These are phyloP conservation scores for Solanum medicagineum DNA, from an alignment of 257 asterid genomes.

Conservation along the genomic window DNA sequence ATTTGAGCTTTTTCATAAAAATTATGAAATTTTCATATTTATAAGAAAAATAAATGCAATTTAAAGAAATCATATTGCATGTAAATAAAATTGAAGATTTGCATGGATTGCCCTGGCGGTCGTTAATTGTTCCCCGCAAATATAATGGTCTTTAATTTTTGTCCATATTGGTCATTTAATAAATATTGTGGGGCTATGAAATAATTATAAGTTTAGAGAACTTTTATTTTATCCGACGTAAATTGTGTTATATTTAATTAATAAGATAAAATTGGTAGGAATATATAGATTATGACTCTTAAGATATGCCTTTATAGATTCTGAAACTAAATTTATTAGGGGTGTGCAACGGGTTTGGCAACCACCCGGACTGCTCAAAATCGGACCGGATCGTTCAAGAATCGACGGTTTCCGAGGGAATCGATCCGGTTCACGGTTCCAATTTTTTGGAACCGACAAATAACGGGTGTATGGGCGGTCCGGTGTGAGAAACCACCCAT, in stretches of 20 bases:
- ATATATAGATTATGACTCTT: neutral
- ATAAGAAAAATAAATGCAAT: neutral
- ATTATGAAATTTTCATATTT: neutral
- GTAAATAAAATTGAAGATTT: neutral
- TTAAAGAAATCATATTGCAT: neutral
- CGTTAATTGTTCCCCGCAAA: neutral
- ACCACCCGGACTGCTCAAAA: too few relatives aligned
- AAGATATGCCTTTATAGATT: neutral
- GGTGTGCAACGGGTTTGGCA: too few relatives aligned
- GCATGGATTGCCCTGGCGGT: neutral
- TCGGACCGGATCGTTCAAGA: too few relatives aligned
- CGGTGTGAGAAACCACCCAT: too few relatives aligned
- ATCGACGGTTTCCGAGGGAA: too few relatives aligned
- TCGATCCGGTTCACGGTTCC: too few relatives aligned
- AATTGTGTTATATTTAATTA: too few relatives aligned
- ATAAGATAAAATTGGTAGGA: accelerated
- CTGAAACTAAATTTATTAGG: neutral
- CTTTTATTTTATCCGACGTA: too few relatives aligned
- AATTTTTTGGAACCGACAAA: too few relatives aligned
- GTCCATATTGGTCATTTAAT: neutral
- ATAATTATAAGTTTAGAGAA: neutral
- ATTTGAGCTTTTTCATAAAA: neutral
- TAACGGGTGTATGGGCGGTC: too few relatives aligned
- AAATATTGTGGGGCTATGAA: neutral
- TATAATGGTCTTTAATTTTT: neutral